These are phyloP conservation scores for Microthlaspi erraticum DNA, from an alignment of 345 rosid species.

Conservation along the genomic window DNA sequence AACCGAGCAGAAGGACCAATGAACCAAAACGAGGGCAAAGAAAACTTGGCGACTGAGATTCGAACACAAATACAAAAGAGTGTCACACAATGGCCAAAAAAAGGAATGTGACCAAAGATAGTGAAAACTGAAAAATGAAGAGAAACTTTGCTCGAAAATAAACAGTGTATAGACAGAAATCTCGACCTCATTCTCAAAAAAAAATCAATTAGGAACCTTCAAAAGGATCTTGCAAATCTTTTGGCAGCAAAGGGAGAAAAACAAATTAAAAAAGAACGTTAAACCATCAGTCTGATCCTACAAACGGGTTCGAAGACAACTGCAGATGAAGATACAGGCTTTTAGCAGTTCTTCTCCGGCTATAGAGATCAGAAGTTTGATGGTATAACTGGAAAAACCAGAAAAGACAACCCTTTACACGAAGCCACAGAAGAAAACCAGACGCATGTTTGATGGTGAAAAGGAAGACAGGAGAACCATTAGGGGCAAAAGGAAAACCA, in stretches of 20 bases:
- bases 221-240: slow-evolving; percentile 13
- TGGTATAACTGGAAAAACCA: slow-evolving; percentile 11
- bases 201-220: background rate
- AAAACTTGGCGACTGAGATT: background rate
- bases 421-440: slow-evolving; percentile 26
- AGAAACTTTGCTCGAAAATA: background rate
- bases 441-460: background rate
- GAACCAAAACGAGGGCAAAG: slow-evolving; percentile 1
- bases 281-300: slow-evolving; percentile 26
- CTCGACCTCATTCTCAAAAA: background rate
- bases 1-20: background rate
- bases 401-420: background rate
- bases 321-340: slow-evolving; percentile 18
- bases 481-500: background rate
- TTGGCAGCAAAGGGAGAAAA: background rate
- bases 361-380: slow-evolving; percentile 20
- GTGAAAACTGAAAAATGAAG: background rate
- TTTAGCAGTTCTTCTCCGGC: slow-evolving; percentile 16
- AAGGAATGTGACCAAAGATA: background rate
- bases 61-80: background rate
- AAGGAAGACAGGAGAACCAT: background rate
- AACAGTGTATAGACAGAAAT: slow-evolving; percentile 5
- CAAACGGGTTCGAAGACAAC: slow-evolving; percentile 34
- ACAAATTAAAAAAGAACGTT: slow-evolving; percentile 16
- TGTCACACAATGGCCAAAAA: background rate